phyloP scores from a whole-genome alignment of 202 grass and related monocot species.

The Zoysia matrella region DNA sequence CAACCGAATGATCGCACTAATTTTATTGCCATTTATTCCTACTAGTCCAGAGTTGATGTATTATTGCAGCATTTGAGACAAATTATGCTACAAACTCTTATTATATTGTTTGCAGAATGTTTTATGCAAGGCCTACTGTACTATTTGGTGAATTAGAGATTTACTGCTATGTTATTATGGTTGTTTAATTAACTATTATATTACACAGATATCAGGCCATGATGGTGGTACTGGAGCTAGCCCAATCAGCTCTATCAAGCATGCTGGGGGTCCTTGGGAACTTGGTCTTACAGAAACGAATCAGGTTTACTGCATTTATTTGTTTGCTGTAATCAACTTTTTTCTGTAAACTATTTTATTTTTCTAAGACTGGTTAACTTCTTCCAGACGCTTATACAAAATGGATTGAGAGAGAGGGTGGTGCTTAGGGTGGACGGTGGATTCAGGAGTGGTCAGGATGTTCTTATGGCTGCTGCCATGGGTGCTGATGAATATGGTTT shows the following conservation, averaged over 20 bases:
- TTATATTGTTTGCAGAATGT: conserved; percentile 2
- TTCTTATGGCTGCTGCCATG: conserved; percentile 96
- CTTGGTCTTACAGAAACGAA: conserved; percentile 99
- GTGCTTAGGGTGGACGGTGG: conserved; percentile 97
- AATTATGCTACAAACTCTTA: conserved; percentile 24
- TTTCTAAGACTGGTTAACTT: conserved; percentile 51
- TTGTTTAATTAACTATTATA: conserved; percentile 39
- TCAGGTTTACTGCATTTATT: conserved; percentile 69
- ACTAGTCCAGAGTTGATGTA: neutral
- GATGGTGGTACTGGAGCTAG: conserved; percentile 99
- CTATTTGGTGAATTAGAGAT: conserved; percentile 11
- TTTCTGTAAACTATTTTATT: conserved; percentile 32
- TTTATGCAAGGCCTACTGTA: conserved; percentile 7
- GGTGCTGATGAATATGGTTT: conserved; percentile 99
- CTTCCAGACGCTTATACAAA: conserved; percentile 86
- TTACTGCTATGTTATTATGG: conserved; percentile 22
- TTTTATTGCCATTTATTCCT: conserved; percentile 5
- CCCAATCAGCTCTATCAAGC: conserved; percentile 98
- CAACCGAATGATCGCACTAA: conserved; percentile 16
- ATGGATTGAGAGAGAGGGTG: conserved; percentile 95
- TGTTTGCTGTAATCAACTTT: conserved; percentile 22
- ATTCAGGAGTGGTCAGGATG: conserved; percentile 94
- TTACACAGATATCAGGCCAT: conserved; percentile 95
- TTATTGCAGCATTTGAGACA: conserved; percentile 33
- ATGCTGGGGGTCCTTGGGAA: conserved; percentile 99